Percentiles rank a stretch among this genome's conserved stretches.
phyloP scores from a whole-genome alignment of 345 rosid species.

The Eucalyptus erythrocorys region DNA sequence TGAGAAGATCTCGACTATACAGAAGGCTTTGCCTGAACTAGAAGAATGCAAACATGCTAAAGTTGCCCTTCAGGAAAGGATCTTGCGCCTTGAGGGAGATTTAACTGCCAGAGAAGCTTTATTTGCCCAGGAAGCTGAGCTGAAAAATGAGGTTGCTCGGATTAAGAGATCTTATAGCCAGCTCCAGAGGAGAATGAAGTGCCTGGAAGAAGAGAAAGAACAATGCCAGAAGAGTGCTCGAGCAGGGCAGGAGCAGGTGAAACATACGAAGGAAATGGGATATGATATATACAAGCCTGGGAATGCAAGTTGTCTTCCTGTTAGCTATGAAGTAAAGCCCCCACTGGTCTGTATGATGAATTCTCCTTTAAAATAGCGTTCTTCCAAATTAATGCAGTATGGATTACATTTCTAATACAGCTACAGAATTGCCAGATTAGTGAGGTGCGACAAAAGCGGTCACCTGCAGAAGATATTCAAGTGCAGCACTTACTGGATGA shows the following conservation, averaged over 20 bases:
- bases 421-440: background rate
- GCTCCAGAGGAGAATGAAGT: conserved; percentile 35
- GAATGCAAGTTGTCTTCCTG: background rate
- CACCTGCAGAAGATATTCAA: background rate
- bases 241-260: conserved; percentile 12
- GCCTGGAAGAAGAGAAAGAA: conserved; percentile 42
- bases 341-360: conserved; percentile 7
- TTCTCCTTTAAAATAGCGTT: background rate
- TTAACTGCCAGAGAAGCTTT: conserved; percentile 54
- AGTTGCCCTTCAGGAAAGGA: conserved; percentile 49
- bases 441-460: background rate
- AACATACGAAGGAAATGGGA: background rate
- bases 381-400: background rate
- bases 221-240: conserved; percentile 19
- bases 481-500: background rate
- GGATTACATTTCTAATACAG: background rate
- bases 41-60: conserved; percentile 33
- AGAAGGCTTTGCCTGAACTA: conserved; percentile 26
- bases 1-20: conserved; percentile 24
- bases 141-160: conserved; percentile 52
- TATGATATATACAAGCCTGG: background rate
- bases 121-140: conserved; percentile 34
- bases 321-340: conserved; percentile 1
- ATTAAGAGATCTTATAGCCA: conserved; percentile 35
- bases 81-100: conserved; percentile 54